Conservation (phyloP, 1,139 yeast species). For the Saccharomycopsis hybrid region DNA sequence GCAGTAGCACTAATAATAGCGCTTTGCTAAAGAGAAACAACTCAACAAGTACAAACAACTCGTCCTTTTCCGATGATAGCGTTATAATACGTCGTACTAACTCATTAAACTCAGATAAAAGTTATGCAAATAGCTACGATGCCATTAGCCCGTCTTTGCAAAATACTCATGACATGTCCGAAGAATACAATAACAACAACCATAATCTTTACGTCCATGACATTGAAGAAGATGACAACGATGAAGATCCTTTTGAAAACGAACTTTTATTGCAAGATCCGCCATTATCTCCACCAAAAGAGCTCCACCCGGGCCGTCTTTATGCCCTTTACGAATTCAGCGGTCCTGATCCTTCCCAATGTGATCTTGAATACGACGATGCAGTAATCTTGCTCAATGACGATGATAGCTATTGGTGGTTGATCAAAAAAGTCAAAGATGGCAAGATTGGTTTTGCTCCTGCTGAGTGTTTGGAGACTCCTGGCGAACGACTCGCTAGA, state of each 20-base stretch:
- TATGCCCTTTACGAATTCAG: slow-evolving; percentile 83
- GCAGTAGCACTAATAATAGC: not conserved
- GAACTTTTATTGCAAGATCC: slow-evolving; percentile 44
- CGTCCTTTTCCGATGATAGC: slow-evolving; percentile 23
- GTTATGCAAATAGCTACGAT: not conserved
- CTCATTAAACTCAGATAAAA: not conserved
- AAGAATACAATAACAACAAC: no score
- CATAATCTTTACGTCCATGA: no score
- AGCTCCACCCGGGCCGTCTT: slow-evolving; percentile 74
- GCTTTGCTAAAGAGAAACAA: slow-evolving; percentile 4
- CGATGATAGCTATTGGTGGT: slow-evolving; percentile 96
- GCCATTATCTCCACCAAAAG: slow-evolving; percentile 77
- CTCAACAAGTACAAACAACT: slow-evolving; percentile 11
- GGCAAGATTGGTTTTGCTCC: slow-evolving; percentile 89
- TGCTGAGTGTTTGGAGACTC: slow-evolving; percentile 90
- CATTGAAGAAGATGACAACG: slow-evolving; percentile 4
- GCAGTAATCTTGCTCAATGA: slow-evolving; percentile 79
- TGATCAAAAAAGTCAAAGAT: slow-evolving; percentile 65
- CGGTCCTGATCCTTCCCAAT: slow-evolving; percentile 94
- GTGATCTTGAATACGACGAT: slow-evolving; percentile 73
- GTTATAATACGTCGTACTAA: slow-evolving; percentile 27
- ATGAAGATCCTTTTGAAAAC: slow-evolving; percentile 22
- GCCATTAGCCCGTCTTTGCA: not conserved
- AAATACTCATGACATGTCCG: not conserved
- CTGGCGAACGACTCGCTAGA: slow-evolving; percentile 85